Evolutionary conservation across 352 stramenopile species (phyloP), one percentile per base, ranked within the genome.

Genomic region (Globisporangium mamillatum): DNA sequence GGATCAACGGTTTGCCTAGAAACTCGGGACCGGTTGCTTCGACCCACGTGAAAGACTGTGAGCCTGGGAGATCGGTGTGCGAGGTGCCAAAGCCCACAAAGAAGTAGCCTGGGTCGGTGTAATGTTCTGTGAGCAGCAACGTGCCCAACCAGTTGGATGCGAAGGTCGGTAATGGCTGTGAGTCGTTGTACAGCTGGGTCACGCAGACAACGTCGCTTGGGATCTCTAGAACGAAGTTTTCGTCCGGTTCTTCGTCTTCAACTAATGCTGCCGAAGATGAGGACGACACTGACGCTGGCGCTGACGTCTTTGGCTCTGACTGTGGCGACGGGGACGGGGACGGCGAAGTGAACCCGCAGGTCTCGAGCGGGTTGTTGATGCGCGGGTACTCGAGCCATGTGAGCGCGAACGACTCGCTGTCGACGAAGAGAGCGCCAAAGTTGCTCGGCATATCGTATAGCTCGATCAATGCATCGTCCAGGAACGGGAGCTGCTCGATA

Each of bases 1-100:
- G 8, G 32, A 67, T 50, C 5, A 60, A n/a, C 16, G 50, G 50
- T 18, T 41, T 60, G 10, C 62, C 62, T 3, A 67, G 52, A n/a
- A 67, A 67, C 50, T 67, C 62, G 3, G 62, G 62, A 0, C 62
- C 62, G 3, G 48, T 67, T 1, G 29, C 62, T 41, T 67, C 62
- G 4, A 32, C 60, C 60, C 60, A 66, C 48, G 48, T 59, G 48
- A 66, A 66, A n/a, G 46, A 59, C 60, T 50, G 60, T 2, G 60
- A 36, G 22, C 20, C 20, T 16, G 27, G 32, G 20, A 66, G 50
- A 6, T 66, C 60, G 2, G 22, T 12, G 8, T 66, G 60, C 10
- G 46, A 59, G n/a, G 27, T 59, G 20, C 46, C 60, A 34, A 60
- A 66, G 27, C 60, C 60, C n/a, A 46, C 60, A 25, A 58, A 4